Conservation (phyloP, 306 rosid species). For the Gastrolobium villosum region DNA sequence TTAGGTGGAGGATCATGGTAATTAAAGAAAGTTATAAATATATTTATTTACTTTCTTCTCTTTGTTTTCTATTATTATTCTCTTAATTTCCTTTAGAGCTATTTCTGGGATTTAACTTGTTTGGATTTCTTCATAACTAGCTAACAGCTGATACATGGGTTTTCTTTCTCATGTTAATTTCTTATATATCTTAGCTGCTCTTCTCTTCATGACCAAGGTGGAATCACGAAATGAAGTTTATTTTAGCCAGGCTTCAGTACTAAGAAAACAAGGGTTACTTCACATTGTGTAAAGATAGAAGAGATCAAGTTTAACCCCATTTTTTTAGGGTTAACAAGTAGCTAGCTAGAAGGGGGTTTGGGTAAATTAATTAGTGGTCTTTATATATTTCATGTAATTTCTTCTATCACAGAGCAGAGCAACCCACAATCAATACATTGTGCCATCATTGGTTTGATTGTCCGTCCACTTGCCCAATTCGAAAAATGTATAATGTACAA, state of each 20-base stretch:
- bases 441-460: conserved; percentile 30
- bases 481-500: conserved; percentile 46
- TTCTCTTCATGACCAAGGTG: conserved; percentile 47
- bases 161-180: conserved; percentile 36
- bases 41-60: background rate
- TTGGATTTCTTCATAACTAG: conserved; percentile 56
- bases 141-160: conserved; percentile 56
- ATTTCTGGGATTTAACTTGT: conserved; percentile 1
- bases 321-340: conserved; percentile 52
- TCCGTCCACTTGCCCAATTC: background rate
- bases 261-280: conserved; percentile 42
- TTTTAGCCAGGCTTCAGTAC: conserved; percentile 62
- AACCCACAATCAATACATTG: background rate
- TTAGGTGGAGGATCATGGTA: conserved; percentile 90
- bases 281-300: conserved; percentile 42
- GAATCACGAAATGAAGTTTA: conserved; percentile 60
- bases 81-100: conserved; percentile 15
- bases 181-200: conserved; percentile 39
- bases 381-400: conserved; percentile 49
- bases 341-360: conserved; percentile 28
- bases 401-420: conserved; percentile 41
- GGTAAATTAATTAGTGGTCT: background rate
- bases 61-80: conserved; percentile 3
- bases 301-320: conserved; percentile 46
- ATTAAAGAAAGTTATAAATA: conserved; percentile 30